Evolutionary conservation across 352 stramenopile species (phyloP).

Genomic region (Aphanomyces cochlioides): DNA sequence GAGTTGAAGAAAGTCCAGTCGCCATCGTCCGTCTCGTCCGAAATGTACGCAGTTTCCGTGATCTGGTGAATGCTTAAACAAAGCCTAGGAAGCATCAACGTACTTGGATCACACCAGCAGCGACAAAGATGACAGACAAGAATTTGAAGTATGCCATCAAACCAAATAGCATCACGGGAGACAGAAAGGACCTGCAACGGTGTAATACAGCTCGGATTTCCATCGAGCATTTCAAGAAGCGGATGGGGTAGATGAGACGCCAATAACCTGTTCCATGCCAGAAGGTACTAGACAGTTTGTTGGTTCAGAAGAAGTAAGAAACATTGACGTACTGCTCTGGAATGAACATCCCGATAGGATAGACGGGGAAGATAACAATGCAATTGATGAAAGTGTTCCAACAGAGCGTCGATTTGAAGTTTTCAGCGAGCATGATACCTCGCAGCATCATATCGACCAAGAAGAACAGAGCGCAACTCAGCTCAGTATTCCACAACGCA

Average conservation of each 20-base stretch:
- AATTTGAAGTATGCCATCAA: constrained; percentile 81
- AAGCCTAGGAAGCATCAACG: neutral
- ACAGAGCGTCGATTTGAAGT: constrained; percentile 9
- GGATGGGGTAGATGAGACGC: constrained; percentile 75
- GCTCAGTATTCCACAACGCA: constrained; percentile 10
- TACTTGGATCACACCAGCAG: constrained; percentile 73
- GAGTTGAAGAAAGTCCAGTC: constrained; percentile 87
- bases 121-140: constrained; percentile 64
- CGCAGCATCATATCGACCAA: constrained; percentile 18
- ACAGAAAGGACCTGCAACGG: constrained; percentile 68
- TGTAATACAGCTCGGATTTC: constrained; percentile 66
- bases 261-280: constrained; percentile 71
- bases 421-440: constrained; percentile 18
- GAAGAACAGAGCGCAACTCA: constrained; percentile 24
- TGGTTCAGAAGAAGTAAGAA: neutral
- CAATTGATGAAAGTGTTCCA: constrained; percentile 25
- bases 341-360: constrained; percentile 21
- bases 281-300: constrained; percentile 46
- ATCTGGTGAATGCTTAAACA: constrained; percentile 33
- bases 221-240: constrained; percentile 78
- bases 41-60: constrained; percentile 70
- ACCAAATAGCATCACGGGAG: constrained; percentile 69
- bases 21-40: constrained; percentile 47
- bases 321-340: constrained; percentile 11
- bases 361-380: constrained; percentile 19